Evolutionary conservation across 140 eudicot genomes (phyloP).

Genomic region (Bidens hawaiensis): DNA sequence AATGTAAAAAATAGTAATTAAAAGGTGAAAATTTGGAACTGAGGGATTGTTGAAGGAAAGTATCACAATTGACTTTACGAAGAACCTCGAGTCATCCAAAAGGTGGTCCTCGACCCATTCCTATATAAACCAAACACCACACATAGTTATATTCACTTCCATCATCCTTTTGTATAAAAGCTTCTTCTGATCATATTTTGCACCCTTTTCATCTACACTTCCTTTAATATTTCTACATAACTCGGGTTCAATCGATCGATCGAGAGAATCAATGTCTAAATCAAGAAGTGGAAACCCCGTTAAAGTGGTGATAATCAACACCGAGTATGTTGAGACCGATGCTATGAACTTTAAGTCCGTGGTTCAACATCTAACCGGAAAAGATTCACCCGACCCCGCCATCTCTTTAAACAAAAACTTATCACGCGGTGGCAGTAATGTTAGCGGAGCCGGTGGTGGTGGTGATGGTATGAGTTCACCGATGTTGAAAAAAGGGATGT

Average conservation of each 20-base stretch:
- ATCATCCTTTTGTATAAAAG: not conserved
- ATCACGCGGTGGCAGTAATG: not conserved
- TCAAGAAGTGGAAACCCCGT: slow-evolving; percentile 33
- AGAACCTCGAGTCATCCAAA: not conserved
- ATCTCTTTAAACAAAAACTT: not conserved
- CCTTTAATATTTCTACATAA: not conserved
- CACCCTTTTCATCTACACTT: not conserved
- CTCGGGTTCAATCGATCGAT: not conserved
- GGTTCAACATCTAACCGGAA: slow-evolving; percentile 87
- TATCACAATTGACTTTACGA: slow-evolving; percentile 13
- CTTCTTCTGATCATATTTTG: not conserved
- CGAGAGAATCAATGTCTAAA: slow-evolving; percentile 24
- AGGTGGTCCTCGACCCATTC: slow-evolving; percentile 17
- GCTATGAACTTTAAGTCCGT: slow-evolving; percentile 80
- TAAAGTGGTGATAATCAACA: slow-evolving; percentile 80
- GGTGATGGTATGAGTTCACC: slow-evolving; percentile 9
- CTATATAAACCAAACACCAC: slow-evolving; percentile 26
- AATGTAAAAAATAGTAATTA: not conserved
- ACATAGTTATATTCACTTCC: slow-evolving; percentile 7
- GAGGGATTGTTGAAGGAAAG: slow-evolving; percentile 9
- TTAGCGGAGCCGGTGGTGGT: not conserved
- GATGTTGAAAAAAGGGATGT: slow-evolving; percentile 40
- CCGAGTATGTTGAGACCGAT: slow-evolving; percentile 76
- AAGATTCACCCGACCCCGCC: slow-evolving; percentile 45
- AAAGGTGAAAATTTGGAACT: slow-evolving; percentile 1